Evolutionary conservation across 139 green algal genomes (phyloP).

Genomic region (Coelastrella sp.): DNA sequence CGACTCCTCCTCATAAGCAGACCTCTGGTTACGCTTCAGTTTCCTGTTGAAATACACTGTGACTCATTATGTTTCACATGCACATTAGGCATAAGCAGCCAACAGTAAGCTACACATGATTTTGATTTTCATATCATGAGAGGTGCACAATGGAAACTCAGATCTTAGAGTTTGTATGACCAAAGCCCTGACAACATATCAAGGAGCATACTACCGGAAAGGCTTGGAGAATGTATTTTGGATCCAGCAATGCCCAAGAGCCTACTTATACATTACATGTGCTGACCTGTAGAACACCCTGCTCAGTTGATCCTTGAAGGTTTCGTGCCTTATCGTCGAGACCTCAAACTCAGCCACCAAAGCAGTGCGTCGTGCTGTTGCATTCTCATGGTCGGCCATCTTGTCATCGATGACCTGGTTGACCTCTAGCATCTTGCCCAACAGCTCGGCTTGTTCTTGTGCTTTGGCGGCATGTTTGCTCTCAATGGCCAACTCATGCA

Average conservation of each 20-base stretch:
- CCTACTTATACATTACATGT: too few species aligned
- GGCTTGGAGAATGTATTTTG: too few species aligned
- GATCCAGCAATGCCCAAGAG: too few species aligned
- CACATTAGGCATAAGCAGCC: too few species aligned
- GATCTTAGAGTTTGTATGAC: too few species aligned
- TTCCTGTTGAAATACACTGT: conserved; percentile 50
- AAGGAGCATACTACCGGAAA: too few species aligned
- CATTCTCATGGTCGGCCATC: conserved; percentile 33
- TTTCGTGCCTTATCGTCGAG: conserved; percentile 66
- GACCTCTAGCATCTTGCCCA: conserved; percentile 62
- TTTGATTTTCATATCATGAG: too few species aligned
- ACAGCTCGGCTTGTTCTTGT: conserved; percentile 71
- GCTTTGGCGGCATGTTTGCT: conserved; percentile 69
- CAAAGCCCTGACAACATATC: too few species aligned
- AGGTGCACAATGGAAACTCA: too few species aligned
- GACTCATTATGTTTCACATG: too few species aligned
- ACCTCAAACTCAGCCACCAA: conserved; percentile 67
- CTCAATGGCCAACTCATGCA: conserved; percentile 71
- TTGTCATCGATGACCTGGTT: conserved; percentile 67
- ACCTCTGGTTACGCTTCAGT: conserved; percentile 83
- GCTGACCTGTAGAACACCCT: conserved; percentile 73
- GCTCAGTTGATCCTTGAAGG: conserved; percentile 71
- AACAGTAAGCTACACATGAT: too few species aligned
- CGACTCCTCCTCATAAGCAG: too few species aligned
- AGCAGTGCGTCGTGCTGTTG: conserved; percentile 12